phyloP scores from a whole-genome alignment of 805 yeast genomes.

The Hanseniaspora vineae region DNA sequence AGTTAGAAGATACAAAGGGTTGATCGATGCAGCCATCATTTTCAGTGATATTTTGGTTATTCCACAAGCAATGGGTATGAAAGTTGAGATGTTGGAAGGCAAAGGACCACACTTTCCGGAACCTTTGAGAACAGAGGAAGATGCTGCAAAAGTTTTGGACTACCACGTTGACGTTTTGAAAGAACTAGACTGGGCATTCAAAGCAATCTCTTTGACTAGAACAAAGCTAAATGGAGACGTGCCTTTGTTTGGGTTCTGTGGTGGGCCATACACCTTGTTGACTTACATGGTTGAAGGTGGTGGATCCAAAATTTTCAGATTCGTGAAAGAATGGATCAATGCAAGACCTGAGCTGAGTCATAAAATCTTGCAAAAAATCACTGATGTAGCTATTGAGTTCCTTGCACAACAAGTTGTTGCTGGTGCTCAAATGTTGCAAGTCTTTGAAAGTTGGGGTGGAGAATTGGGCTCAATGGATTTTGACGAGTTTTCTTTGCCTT shows the following conservation, averaged over 20 bases:
- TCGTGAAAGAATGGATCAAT: slow-evolving; percentile 86
- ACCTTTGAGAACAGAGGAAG: slow-evolving; percentile 68
- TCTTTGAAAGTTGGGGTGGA: slow-evolving; percentile 97
- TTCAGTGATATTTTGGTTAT: slow-evolving; percentile 91
- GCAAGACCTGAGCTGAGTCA: slow-evolving; percentile 63
- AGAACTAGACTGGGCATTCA: slow-evolving; percentile 88
- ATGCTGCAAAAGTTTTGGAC: slow-evolving; percentile 40
- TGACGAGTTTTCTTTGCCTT: slow-evolving; percentile 79
- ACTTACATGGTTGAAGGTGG: slow-evolving; percentile 98
- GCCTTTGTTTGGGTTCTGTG: slow-evolving; percentile 89
- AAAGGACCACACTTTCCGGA: slow-evolving; percentile 88
- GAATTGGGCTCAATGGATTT: slow-evolving; percentile 88
- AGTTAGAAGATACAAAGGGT: slow-evolving; percentile 73
- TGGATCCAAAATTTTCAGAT: slow-evolving; percentile 83
- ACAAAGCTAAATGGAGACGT: slow-evolving; percentile 77
- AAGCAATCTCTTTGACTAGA: slow-evolving; percentile 87
- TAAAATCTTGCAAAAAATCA: slow-evolving; percentile 55
- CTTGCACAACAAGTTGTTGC: slow-evolving; percentile 90
- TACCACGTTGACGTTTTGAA: slow-evolving; percentile 58
- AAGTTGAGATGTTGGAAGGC: slow-evolving; percentile 85
- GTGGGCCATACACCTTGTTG: slow-evolving; percentile 95
- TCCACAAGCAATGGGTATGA: slow-evolving; percentile 98
- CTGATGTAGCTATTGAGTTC: slow-evolving; percentile 85
- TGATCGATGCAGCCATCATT: slow-evolving; percentile 92
- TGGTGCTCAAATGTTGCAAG: slow-evolving; percentile 96